phyloP scores from a whole-genome alignment of 768 basidiomycete species.

The Aureoboletus auriporus region DNA sequence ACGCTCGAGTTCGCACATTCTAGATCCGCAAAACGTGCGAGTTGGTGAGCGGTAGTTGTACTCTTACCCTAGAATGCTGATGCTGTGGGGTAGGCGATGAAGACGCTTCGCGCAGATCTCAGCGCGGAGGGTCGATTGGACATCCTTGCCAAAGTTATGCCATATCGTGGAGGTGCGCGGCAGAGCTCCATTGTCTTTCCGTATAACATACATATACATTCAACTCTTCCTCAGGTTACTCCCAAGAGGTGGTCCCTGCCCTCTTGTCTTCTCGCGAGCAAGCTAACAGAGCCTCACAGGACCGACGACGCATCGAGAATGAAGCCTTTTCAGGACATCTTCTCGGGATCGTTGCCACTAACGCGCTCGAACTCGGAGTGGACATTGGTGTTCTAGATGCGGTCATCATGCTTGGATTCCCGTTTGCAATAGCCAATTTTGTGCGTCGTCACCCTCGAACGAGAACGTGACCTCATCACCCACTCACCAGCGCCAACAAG shows the following conservation, averaged over 20 bases:
- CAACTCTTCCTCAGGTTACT: conserved; percentile 51
- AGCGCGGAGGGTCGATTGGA: conserved; percentile 74
- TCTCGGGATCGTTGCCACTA: conserved; percentile 85
- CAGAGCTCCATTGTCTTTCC: background rate
- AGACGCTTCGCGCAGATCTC: conserved; percentile 64
- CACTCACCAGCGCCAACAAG: conserved; percentile 70
- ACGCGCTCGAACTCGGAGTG: conserved; percentile 88
- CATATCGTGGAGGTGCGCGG: conserved; percentile 74
- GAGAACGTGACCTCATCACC: background rate
- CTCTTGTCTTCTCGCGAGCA: background rate
- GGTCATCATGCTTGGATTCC: conserved; percentile 87
- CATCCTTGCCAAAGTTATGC: conserved; percentile 69
- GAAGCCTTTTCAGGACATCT: conserved; percentile 84
- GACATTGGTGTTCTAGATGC: conserved; percentile 88
- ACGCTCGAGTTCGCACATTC: background rate
- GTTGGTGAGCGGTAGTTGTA: conserved; percentile 45
- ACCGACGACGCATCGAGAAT: conserved; percentile 77
- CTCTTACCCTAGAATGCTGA: background rate
- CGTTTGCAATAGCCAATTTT: conserved; percentile 73
- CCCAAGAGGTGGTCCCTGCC: conserved; percentile 47
- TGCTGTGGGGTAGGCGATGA: conserved; percentile 62
- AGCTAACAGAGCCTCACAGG: conserved; percentile 37
- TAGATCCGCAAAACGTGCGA: conserved; percentile 83
- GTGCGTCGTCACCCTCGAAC: conserved; percentile 37
- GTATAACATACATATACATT: background rate